Percentiles rank a stretch among this genome's conserved stretches.
phyloP scores from a whole-genome alignment of 306 rosid species.

The Carpinus fangiana region DNA sequence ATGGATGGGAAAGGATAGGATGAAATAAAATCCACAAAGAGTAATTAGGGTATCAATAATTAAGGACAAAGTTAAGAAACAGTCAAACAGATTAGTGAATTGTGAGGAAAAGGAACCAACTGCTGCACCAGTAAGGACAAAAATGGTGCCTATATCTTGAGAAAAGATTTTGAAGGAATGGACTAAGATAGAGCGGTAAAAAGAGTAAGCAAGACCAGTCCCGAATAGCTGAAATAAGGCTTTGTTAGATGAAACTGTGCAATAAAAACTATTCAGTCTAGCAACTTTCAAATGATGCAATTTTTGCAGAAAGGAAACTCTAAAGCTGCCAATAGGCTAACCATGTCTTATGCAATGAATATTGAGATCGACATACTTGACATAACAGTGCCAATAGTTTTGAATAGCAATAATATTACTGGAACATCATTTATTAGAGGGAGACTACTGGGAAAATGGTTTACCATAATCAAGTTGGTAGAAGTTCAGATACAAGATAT shows the following conservation, averaged over 20 bases:
- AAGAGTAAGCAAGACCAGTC: conserved; percentile 3
- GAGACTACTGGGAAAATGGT: conserved; percentile 18
- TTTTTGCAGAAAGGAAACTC: not conserved
- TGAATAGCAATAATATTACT: not conserved
- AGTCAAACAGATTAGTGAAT: not conserved
- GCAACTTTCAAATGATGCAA: conserved; percentile 9
- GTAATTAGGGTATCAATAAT: not conserved
- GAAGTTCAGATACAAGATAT: conserved; percentile 85
- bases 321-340: not conserved
- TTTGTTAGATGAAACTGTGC: not conserved
- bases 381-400: not conserved
- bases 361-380: not conserved
- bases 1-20: not conserved
- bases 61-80: not conserved
- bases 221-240: not conserved
- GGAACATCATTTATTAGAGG: conserved; percentile 8
- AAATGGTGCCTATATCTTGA: not conserved
- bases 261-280: not conserved
- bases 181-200: conserved; percentile 4
- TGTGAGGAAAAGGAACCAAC: conserved; percentile 7
- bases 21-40: not conserved
- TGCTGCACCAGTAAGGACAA: not conserved
- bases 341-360: not conserved
- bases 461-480: conserved; percentile 77
- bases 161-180: not conserved